Conservation (phyloP, 306 rosid genomes). For the Vicia sativa region DNA sequence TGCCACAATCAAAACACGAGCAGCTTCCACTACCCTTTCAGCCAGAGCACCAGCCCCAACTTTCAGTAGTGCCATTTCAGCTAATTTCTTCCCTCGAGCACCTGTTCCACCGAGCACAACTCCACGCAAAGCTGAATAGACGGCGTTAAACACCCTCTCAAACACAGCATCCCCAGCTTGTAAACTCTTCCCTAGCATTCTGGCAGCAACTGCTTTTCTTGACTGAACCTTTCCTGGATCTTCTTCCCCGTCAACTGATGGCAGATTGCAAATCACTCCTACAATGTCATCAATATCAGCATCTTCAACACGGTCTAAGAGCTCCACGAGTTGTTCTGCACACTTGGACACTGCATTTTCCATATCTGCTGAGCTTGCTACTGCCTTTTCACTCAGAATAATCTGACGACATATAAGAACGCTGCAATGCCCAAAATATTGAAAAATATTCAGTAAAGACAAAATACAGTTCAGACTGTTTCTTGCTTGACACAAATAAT, state of each 20-base stretch:
- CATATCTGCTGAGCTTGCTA: constrained; percentile 53
- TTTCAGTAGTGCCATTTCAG: constrained; percentile 69
- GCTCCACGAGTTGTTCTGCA: constrained; percentile 51
- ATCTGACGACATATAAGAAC: constrained; percentile 84
- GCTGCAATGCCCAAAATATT: constrained; percentile 53
- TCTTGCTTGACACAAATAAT: constrained; percentile 19
- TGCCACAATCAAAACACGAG: constrained; percentile 72
- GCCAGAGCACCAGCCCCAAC: constrained; percentile 68
- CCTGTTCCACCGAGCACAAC: constrained; percentile 82
- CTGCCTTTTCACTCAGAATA: constrained; percentile 61
- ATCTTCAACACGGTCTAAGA: constrained; percentile 59
- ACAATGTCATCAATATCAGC: constrained; percentile 73
- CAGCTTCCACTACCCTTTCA: constrained; percentile 67
- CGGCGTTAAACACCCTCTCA: constrained; percentile 71
- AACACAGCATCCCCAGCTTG: constrained; percentile 89
- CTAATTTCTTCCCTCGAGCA: constrained; percentile 61
- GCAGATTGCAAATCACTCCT: constrained; percentile 56
- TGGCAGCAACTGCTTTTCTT: constrained; percentile 58
- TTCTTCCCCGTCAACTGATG: constrained; percentile 47
- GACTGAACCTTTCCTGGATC: constrained; percentile 49
- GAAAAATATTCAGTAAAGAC: background rate
- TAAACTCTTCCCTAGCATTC: constrained; percentile 81
- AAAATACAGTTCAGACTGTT: background rate
- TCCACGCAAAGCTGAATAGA: constrained; percentile 69
- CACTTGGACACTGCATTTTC: constrained; percentile 55